Evolutionary conservation across 148 eudicot species (phyloP).

Genomic region (Dianthus caryophyllus): DNA sequence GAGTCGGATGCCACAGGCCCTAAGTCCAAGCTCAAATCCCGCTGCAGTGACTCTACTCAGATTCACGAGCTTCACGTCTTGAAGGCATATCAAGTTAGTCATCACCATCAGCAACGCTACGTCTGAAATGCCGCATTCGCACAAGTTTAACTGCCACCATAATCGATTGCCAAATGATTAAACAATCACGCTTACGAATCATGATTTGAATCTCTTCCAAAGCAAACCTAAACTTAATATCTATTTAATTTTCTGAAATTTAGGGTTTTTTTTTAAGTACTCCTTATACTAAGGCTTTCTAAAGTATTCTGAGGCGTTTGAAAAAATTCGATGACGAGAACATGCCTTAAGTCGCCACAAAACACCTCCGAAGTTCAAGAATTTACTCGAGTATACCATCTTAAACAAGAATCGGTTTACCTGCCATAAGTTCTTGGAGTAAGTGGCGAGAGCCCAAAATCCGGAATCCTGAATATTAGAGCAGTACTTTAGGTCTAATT

Average conservation of each 20-base stretch:
- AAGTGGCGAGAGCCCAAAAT: constrained; percentile 58
- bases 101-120: constrained; percentile 59
- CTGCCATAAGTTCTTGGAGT: constrained; percentile 59
- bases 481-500: constrained; percentile 67
- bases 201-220: too few relatives aligned
- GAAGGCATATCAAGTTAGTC: constrained; percentile 62
- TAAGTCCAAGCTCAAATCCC: constrained; percentile 62
- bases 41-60: constrained; percentile 45
- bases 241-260: too few relatives aligned
- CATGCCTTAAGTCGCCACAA: not conserved
- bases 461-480: constrained; percentile 57
- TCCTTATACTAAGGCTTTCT: too few relatives aligned
- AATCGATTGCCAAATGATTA: constrained; percentile 3
- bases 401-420: constrained; percentile 17
- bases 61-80: constrained; percentile 63
- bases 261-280: too few relatives aligned
- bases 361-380: not conserved
- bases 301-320: too few relatives aligned
- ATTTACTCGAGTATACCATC: not conserved
- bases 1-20: constrained; percentile 50
- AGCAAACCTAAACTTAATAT: too few relatives aligned
- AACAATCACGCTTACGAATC: not conserved
- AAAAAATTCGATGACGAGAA: too few relatives aligned
- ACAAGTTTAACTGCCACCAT: constrained; percentile 54
- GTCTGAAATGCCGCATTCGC: constrained; percentile 55